Evolutionary conservation across 2,329 filamentous ascomycete species (phyloP).

Genomic region (Ploettnerulaceae sp.): DNA sequence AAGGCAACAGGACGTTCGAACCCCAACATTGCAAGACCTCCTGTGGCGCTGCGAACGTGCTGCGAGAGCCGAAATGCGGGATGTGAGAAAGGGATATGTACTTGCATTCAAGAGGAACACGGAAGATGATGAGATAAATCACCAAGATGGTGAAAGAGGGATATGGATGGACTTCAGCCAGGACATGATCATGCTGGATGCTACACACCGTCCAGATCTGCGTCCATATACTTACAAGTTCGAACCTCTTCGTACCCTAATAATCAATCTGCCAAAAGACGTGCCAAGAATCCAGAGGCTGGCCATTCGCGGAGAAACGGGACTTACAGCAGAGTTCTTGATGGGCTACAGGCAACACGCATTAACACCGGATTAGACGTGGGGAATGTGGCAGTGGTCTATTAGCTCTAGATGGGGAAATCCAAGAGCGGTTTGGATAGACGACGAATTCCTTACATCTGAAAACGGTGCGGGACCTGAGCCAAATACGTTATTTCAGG

Average conservation of each 20-base stretch:
- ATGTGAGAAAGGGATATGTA: conserved; percentile 9
- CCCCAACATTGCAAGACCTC: too few relatives aligned
- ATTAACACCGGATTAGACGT: too few relatives aligned
- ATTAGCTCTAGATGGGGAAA: too few relatives aligned
- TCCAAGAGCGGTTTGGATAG: too few relatives aligned
- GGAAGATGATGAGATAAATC: neutral
- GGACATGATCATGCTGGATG: conserved; percentile 10
- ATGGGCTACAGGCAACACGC: too few relatives aligned
- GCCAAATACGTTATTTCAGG: too few relatives aligned
- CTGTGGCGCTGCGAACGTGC: conserved; percentile 8
- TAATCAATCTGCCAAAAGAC: neutral
- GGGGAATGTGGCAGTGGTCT: too few relatives aligned
- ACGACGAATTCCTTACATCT: too few relatives aligned
- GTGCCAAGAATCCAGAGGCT: neutral
- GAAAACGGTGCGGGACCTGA: too few relatives aligned
- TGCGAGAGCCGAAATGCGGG: conserved; percentile 5
- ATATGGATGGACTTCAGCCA: conserved; percentile 8
- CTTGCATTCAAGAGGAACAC: conserved; percentile 1
- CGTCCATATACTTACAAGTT: neutral
- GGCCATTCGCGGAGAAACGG: neutral
- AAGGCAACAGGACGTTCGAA: too few relatives aligned
- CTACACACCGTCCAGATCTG: neutral
- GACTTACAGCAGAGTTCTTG: too few relatives aligned
- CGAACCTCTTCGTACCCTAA: neutral
- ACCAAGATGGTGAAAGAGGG: neutral